Evolutionary conservation across 352 stramenopile genomes (phyloP), one percentile per base, ranked within the genome.

Genomic region (Pythium utonaiense): DNA sequence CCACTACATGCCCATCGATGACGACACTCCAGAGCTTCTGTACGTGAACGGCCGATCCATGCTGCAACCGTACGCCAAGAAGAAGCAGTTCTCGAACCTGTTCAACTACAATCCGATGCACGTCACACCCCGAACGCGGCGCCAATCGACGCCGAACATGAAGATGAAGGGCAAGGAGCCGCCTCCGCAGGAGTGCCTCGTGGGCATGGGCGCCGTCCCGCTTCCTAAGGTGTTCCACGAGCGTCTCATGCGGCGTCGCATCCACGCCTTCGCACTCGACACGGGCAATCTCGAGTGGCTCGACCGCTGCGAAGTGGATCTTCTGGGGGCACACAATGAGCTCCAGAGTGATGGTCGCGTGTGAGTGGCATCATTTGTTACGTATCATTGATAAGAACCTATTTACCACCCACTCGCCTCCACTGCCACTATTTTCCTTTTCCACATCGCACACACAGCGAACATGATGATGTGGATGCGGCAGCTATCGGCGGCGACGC

Each of bases 31-130:
- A 2, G 72, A 80, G 49, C 67, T 87, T 12, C 54, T 89, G 3
- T 87, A 87, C 53, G 71, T 84, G 7, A 85, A 84, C 48, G 79
- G 75, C 19, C 81, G 80, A 19, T 73, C 71, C 17, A 60, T 89
- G 47, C 54, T 88, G 17, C 70, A 88, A 13, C 70, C 78, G 36
- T 65, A 65, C 50, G 27, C 58, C 19, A 59, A 65, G 58, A 65
- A 65, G 58, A 82, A 60, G 44, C 59, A 60, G 59, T 66, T 66
- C 27, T 61, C 53, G 42, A 71, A 79, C 19, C 60, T 79, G 49
- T 80, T 75, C 62, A 83, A 83, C 55, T 71, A 70, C n/a, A 77
- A 78, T 51, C 71, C 74, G 22, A 80, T 65, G 6, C 66, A 77
- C 54, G 68, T 83, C 47, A 68, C 60, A 31, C 74, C 62, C 25